phyloP scores from a whole-genome alignment of 2,329 filamentous ascomycete species.

The Trichophyton equinum region DNA sequence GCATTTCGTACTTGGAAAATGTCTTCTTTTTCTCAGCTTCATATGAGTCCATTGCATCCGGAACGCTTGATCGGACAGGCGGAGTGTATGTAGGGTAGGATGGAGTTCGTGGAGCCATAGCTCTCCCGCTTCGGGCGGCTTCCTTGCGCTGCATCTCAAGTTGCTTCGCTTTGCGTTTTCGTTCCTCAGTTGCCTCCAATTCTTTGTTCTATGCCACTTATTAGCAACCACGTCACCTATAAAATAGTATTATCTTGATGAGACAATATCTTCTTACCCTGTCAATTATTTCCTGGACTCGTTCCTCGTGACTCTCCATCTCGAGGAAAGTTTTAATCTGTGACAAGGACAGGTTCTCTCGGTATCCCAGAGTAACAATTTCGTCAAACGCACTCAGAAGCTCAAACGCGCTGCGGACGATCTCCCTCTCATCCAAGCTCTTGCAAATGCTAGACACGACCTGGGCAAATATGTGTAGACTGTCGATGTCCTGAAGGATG shows the following conservation, averaged over 20 bases:
- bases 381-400: conserved; percentile 94
- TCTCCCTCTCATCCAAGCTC: conserved; percentile 89
- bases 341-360: conserved; percentile 88
- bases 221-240: conserved; percentile 17
- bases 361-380: conserved; percentile 85
- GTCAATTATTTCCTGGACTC: conserved; percentile 96
- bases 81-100: conserved; percentile 83
- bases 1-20: conserved; percentile 54
- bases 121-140: conserved; percentile 62
- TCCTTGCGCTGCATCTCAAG: conserved; percentile 98
- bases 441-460: conserved; percentile 95
- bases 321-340: conserved; percentile 99
- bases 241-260: neutral
- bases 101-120: conserved; percentile 57
- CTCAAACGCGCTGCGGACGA: conserved; percentile 88
- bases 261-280: conserved; percentile 46
- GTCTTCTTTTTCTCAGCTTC: conserved; percentile 96
- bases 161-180: conserved; percentile 97
- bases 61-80: conserved; percentile 57
- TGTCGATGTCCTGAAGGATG: conserved; percentile 98
- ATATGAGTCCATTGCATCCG: conserved; percentile 78
- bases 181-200: conserved; percentile 91
- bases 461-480: conserved; percentile 92
- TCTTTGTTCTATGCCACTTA: conserved; percentile 68
- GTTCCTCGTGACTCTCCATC: conserved; percentile 98